Evolutionary conservation across 192 early-diverging fungal genomes (phyloP).

Genomic region (Podila horticola): DNA sequence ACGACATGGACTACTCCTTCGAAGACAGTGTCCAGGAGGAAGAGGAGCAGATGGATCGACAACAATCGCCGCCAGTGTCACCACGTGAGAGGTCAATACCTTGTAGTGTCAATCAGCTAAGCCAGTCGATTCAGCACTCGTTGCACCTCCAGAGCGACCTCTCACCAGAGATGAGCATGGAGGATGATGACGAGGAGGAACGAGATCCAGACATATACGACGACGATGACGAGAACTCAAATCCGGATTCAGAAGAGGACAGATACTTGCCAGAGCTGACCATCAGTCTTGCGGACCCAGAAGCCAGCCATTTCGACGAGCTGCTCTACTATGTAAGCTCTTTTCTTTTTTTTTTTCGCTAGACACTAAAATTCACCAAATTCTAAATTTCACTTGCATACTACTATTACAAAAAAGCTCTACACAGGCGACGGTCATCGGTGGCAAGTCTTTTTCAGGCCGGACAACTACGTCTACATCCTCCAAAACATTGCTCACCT

Average conservation of each 20-base stretch:
- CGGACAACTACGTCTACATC: slow-evolving; percentile 14
- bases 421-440: slow-evolving; percentile 18
- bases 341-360: not conserved
- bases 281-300: slow-evolving; percentile 13
- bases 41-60: not conserved
- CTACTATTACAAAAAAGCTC: slow-evolving; percentile 5
- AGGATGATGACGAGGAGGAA: not conserved
- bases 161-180: too few relatives aligned
- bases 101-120: too few relatives aligned
- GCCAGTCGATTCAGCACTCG: too few relatives aligned
- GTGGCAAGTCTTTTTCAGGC: slow-evolving; percentile 15
- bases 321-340: slow-evolving; percentile 19
- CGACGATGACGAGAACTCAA: not conserved
- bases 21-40: not conserved
- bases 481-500: slow-evolving; percentile 21
- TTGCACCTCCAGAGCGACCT: too few relatives aligned
- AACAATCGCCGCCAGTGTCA: too few relatives aligned
- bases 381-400: not conserved
- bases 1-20: not conserved
- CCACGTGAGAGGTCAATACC: too few relatives aligned
- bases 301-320: slow-evolving; percentile 21
- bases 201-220: not conserved
- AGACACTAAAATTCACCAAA: not conserved
- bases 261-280: slow-evolving; percentile 15
- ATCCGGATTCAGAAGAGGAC: not conserved